Evolutionary conservation across 805 yeast species (phyloP), one percentile per base, ranked within the genome.

Genomic region (Alloascoidea hylecoeti): DNA sequence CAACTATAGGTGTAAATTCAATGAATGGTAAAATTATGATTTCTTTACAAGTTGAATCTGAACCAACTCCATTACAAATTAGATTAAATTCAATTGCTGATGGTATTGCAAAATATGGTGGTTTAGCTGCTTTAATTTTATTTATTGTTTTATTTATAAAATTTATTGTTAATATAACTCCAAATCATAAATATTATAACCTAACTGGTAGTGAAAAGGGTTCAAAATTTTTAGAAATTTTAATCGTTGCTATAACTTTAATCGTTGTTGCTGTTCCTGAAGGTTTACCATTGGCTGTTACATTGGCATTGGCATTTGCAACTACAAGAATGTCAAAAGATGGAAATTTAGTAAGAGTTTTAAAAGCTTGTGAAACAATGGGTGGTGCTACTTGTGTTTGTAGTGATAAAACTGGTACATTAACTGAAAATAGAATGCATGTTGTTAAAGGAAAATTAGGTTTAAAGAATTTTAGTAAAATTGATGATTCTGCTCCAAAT

Each of bases 181-280:
- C 68, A 15, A 53, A 68, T 42, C 53, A 56, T 36, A 41, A 68
- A 4, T 23, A 23, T 23, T 23, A 9, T n/a, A 9, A 9, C n/a
- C 30, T 23, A 9, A 55, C 72, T 0, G 59, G 83, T 4, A 72
- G 95, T 4, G 72, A 77, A 50, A 88, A 86, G 60, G 96, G 95
- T 46, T 75, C 83, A 39, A 70, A 70, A 46, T 88, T 88, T 48
- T 64, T 92, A 62, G 78, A 84, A 49, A 82, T 89, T 40, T 65
- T 92, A 42, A 92, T 92, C 50, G 84, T 92, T 16, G 80, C 97
- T 1, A 81, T 92, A 42, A 86, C 98, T 0, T 71, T 92, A 48
- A 76, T 92, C 18, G 98, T 89, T 13, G 98, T 92, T 37, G 99
- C 98, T 0, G 95, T 92, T n/a, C 99, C 99, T 2, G 99, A 92